Percentiles rank a stretch among this genome's conserved stretches.
Conservation (phyloP, 208 protist species). For the Phytomonas sp. region DNA sequence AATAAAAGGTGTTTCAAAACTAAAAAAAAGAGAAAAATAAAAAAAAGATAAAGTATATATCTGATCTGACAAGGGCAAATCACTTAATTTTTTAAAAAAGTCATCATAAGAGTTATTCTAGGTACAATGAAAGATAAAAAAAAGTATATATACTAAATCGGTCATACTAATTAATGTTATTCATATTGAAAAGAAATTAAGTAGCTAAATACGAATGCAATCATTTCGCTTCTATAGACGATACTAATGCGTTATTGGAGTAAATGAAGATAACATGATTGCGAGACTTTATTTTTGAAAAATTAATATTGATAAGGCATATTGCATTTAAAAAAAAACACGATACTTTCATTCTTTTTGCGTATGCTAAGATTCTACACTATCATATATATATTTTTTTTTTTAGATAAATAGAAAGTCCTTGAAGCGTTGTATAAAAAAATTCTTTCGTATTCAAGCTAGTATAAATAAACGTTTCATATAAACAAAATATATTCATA, state of each 20-base stretch:
- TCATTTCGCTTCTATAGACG: too few species aligned
- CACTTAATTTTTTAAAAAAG: conserved; percentile 3
- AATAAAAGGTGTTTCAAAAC: neutral
- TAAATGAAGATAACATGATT: neutral
- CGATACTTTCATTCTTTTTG: too few species aligned
- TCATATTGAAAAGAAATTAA: conserved; percentile 8
- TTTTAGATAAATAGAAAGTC: too few species aligned
- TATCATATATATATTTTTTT: conserved; percentile 5
- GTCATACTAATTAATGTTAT: too few species aligned
- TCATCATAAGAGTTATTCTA: conserved; percentile 3
- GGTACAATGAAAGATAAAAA: conserved; percentile 5
- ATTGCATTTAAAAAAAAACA: neutral
- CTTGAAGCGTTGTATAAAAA: too few species aligned
- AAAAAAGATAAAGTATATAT: conserved; percentile 1
- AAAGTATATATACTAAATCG: too few species aligned
- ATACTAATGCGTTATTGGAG: too few species aligned
- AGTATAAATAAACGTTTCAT: conserved; percentile 4
- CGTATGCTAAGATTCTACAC: too few species aligned
- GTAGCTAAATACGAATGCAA: too few species aligned
- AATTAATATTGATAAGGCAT: neutral
- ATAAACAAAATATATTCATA: conserved; percentile 7
- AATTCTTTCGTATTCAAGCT: conserved; percentile 6
- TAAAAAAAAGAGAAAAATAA: conserved; percentile 5
- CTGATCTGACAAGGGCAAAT: neutral
- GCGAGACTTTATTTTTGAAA: neutral